Evolutionary conservation across 2,329 filamentous ascomycete genomes (phyloP).

Genomic region (Pyrenophora tritici-repentis): DNA sequence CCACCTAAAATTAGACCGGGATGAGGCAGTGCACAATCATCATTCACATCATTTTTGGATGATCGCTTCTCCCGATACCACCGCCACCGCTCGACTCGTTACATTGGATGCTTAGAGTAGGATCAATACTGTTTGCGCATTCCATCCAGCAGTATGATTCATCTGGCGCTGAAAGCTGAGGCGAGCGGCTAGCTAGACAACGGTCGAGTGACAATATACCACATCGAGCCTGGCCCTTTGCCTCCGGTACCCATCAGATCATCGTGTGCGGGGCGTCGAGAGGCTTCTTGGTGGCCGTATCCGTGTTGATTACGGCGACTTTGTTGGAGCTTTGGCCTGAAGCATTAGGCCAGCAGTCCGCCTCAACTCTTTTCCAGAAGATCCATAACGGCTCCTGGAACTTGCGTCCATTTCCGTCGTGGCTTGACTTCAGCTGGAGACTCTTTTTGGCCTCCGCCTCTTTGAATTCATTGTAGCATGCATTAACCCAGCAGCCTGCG

Average conservation of each 20-base stretch:
- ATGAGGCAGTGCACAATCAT: constrained; percentile 33
- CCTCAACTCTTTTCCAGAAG: constrained; percentile 21
- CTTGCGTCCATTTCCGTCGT: constrained; percentile 32
- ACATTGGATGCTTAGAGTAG: constrained; percentile 6
- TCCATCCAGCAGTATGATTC: constrained; percentile 1
- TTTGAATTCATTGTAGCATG: constrained; percentile 16
- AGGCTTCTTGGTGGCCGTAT: constrained; percentile 27
- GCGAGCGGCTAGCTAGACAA: constrained; percentile 19
- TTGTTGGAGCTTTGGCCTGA: constrained; percentile 27
- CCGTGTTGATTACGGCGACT: constrained; percentile 20
- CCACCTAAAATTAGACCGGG: constrained; percentile 32
- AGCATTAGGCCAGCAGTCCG: constrained; percentile 27
- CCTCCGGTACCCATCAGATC: constrained; percentile 24
- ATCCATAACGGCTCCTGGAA: constrained; percentile 19
- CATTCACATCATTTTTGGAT: constrained; percentile 22
- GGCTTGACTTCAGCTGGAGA: constrained; percentile 14
- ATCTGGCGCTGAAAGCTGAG: constrained; percentile 16
- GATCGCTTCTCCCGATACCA: constrained; percentile 24
- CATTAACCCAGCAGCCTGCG: constrained; percentile 16
- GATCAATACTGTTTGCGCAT: constrained; percentile 5
- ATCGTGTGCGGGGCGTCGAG: constrained; percentile 22
- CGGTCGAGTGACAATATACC: constrained; percentile 18
- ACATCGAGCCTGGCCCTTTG: constrained; percentile 20
- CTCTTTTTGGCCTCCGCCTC: constrained; percentile 23
- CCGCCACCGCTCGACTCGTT: constrained; percentile 21